Percentiles rank a stretch among this genome's conserved stretches.
Conservation (phyloP, 164 flowering plant species). For the Nymphaea thermarum region DNA sequence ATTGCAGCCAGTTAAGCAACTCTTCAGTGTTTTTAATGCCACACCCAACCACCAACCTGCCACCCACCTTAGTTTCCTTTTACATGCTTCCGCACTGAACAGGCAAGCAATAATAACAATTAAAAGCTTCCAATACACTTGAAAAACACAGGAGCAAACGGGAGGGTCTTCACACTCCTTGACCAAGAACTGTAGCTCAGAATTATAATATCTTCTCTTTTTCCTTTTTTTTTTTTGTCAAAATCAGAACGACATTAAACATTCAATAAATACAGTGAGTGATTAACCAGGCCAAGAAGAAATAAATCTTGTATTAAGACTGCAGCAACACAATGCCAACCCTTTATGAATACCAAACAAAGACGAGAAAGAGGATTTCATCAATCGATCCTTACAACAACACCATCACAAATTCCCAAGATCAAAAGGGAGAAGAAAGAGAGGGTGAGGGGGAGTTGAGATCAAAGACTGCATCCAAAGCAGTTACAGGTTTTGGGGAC, state of each 20-base stretch:
- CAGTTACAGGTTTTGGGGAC: slow-evolving; percentile 91
- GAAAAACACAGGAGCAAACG: background rate
- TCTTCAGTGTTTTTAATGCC: background rate
- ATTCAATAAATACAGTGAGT: background rate
- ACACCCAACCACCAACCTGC: background rate
- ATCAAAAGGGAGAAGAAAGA: background rate
- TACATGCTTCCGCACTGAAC: background rate
- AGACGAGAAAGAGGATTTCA: background rate
- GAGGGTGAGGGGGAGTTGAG: background rate
- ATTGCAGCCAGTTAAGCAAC: background rate
- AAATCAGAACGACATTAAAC: background rate
- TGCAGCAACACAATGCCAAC: background rate
- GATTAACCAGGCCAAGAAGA: background rate
- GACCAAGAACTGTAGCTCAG: background rate
- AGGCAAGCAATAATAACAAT: background rate
- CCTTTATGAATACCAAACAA: background rate
- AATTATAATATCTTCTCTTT: background rate
- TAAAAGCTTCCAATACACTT: background rate
- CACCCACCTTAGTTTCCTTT: background rate
- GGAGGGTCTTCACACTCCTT: background rate
- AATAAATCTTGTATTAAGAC: background rate
- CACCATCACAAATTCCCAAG: background rate
- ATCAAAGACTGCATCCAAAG: slow-evolving; percentile 71
- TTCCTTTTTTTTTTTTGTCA: background rate
- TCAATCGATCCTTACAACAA: background rate